Evolutionary conservation across 2,329 filamentous ascomycete genomes (phyloP).

Genomic region (Cercospora zeae-maydis): DNA sequence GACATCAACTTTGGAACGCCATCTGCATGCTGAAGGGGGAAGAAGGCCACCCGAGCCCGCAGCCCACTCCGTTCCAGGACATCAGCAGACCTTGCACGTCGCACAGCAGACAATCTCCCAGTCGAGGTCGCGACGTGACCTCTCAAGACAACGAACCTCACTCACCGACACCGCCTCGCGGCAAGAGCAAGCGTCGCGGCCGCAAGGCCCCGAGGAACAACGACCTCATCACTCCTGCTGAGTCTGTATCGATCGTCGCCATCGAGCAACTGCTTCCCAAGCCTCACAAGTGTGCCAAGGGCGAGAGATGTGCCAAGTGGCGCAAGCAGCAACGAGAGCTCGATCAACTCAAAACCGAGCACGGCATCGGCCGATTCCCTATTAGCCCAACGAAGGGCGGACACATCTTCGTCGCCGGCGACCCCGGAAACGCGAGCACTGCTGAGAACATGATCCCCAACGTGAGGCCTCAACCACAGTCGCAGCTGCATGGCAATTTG

Average conservation of each 20-base stretch:
- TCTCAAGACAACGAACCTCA: slow-evolving; percentile 29
- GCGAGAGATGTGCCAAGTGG: slow-evolving; percentile 80
- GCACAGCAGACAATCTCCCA: slow-evolving; percentile 26
- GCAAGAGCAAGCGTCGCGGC: slow-evolving; percentile 37
- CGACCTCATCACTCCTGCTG: slow-evolving; percentile 70
- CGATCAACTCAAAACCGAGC: slow-evolving; percentile 68
- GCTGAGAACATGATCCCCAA: slow-evolving; percentile 52
- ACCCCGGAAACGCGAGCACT: slow-evolving; percentile 72
- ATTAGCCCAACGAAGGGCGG: slow-evolving; percentile 60
- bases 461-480: slow-evolving; percentile 40
- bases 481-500: slow-evolving; percentile 17
- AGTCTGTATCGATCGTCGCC: slow-evolving; percentile 86
- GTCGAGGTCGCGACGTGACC: slow-evolving; percentile 21
- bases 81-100: slow-evolving; percentile 45
- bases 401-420: slow-evolving; percentile 71
- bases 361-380: slow-evolving; percentile 53
- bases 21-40: slow-evolving; percentile 63
- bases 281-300: slow-evolving; percentile 78
- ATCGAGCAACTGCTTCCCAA: slow-evolving; percentile 87
- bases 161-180: slow-evolving; percentile 36
- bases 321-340: slow-evolving; percentile 75
- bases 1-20: slow-evolving; percentile 75
- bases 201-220: slow-evolving; percentile 46
- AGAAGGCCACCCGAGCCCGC: slow-evolving; percentile 42
- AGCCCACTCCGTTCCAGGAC: slow-evolving; percentile 49